Percentiles rank a stretch among this genome's conserved stretches.
Evolutionary conservation across 2,329 filamentous ascomycete genomes (phyloP).

Genomic region (Microsporum canis): DNA sequence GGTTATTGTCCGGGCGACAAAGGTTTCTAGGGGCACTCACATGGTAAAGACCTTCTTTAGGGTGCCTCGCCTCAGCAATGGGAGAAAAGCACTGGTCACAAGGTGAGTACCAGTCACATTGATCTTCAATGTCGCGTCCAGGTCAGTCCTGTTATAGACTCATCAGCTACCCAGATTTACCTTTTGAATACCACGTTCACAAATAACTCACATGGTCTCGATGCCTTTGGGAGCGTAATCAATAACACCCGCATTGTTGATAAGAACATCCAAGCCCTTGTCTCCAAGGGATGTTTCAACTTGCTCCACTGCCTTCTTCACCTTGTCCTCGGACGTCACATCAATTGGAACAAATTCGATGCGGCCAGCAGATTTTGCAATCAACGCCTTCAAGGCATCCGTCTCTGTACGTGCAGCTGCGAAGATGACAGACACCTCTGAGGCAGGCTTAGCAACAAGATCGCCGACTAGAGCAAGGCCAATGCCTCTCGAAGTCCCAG

Average conservation of each 20-base stretch:
- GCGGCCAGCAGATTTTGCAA: conserved; percentile 22
- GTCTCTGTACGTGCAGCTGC: conserved; percentile 27
- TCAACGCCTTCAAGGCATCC: conserved; percentile 23
- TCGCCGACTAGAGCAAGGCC: conserved; percentile 23
- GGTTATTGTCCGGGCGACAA: too few relatives aligned
- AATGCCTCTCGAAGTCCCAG: conserved; percentile 26
- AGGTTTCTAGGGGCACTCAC: conserved; percentile 15
- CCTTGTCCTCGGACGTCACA: conserved; percentile 24
- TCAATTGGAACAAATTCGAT: conserved; percentile 29
- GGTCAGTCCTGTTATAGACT: conserved; percentile 13
- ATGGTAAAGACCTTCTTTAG: conserved; percentile 35
- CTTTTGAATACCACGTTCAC: background rate
- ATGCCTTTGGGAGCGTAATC: conserved; percentile 9
- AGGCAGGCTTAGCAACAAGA: conserved; percentile 21
- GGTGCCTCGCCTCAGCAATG: conserved; percentile 24
- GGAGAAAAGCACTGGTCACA: conserved; percentile 27
- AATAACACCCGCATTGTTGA: conserved; percentile 24
- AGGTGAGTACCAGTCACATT: conserved; percentile 32
- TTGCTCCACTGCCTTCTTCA: conserved; percentile 25
- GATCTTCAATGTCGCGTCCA: conserved; percentile 23
- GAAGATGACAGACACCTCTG: conserved; percentile 30
- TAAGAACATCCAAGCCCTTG: conserved; percentile 28
- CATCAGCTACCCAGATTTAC: background rate
- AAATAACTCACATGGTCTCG: conserved; percentile 12
- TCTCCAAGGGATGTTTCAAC: conserved; percentile 25